Evolutionary conservation across 352 stramenopile genomes (phyloP), one percentile per base, ranked within the genome.

Genomic region (Pythium angustatum): DNA sequence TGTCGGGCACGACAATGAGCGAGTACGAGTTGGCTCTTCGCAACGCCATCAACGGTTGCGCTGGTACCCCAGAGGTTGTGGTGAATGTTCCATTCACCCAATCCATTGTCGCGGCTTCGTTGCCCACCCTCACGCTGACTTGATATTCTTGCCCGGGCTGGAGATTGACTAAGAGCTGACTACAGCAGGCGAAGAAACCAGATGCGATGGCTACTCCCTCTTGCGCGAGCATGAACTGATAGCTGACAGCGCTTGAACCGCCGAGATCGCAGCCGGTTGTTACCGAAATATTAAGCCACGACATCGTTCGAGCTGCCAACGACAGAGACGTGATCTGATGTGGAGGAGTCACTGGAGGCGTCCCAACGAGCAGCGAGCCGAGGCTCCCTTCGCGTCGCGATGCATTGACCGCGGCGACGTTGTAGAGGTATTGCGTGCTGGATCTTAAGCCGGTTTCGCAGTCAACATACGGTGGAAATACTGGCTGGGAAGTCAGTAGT

Each of bases 141-240:
- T 49, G 30, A 47, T 89, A 89, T 14, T 49, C 58, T 52, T 56
- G 26, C 22, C 52, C 66, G 0, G 57, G 22, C 5, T 62, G 11
- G 30, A 89, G 66, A 14, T 58, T 49, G 3, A 69, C 40, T 3
- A 88, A 17, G 0, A 76, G 2, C 2, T 87, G 69, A 17, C 52
- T 72, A 59, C 79, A 88, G 53, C 79, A 91, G 10, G 59, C 31
- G 31, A 89, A 84, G 31, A 68, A 58, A 1, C 51, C 65, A 1
- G 67, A 71, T 17, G 7, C 31, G 33, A 84, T 26, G 22, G 57
- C 36, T 14, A 11, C 50, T 1, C 19, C 47, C 10, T 15, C 26
- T 17, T 68, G 58, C 11, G 48, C 28, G 2, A 88, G 43, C 14
- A 61, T 31, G 47, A 80, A 85, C 48, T 84, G 66, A 57, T 85